A percentile compares a stretch with the other conserved stretches of the same genome.
These are phyloP conservation scores for Hibiscus syriacus DNA, from an alignment of 345 rosid species.

Conservation along the genomic window DNA sequence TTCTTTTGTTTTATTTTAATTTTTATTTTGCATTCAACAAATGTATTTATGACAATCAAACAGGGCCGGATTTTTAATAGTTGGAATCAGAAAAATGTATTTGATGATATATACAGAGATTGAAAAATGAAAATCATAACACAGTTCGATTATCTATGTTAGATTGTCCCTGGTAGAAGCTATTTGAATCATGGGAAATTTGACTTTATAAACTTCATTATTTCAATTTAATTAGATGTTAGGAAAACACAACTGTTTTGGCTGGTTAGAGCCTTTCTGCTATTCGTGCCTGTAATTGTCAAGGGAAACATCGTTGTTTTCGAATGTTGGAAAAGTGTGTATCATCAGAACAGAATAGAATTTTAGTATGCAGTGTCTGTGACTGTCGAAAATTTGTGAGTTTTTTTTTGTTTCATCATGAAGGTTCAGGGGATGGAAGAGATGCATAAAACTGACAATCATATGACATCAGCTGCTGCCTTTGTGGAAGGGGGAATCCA, in stretches of 20 bases:
- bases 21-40: too few species aligned
- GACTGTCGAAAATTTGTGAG: not conserved
- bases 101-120: too few species aligned
- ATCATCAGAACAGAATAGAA: not conserved
- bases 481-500: too few species aligned
- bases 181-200: not conserved
- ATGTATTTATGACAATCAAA: too few species aligned
- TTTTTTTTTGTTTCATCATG: slow-evolving; percentile 1
- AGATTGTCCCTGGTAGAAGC: too few species aligned
- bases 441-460: slow-evolving; percentile 28
- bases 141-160: not conserved
- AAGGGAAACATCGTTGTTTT: not conserved
- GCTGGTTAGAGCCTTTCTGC: not conserved
- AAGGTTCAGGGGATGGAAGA: slow-evolving; percentile 40
- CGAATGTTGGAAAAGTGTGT: too few species aligned
- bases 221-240: not conserved
- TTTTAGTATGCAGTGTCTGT: not conserved
- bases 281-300: not conserved
- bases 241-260: not conserved
- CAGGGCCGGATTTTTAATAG: too few species aligned
- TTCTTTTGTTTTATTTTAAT: too few species aligned
- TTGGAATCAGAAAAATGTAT: too few species aligned
- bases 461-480: slow-evolving; percentile 55
- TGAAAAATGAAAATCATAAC: not conserved
- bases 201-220: not conserved